These are phyloP conservation scores for Achaetomiella virescens DNA, from an alignment of 495 filamentous ascomycete genomes.

Conservation along the genomic window DNA sequence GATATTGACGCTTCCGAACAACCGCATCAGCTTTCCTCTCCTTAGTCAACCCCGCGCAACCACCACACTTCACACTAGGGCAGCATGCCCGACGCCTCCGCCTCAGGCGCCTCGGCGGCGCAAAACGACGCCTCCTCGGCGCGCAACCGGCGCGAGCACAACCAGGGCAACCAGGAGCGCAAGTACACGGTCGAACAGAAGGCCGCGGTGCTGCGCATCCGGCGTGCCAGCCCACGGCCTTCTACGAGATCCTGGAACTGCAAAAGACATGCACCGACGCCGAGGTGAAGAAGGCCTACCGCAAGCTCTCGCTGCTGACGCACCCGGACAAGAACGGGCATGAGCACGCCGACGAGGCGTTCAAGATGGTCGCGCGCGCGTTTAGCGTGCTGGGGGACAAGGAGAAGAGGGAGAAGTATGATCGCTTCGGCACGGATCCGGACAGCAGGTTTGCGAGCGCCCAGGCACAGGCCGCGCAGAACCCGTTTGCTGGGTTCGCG, in stretches of 20 bases:
- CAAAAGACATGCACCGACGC: conserved; percentile 59
- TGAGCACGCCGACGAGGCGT: conserved; percentile 92
- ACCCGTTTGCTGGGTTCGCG: conserved; percentile 72
- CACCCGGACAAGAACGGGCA: conserved; percentile 99
- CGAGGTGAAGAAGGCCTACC: conserved; percentile 93
- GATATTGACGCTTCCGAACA: no score
- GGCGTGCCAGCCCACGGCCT: conserved; percentile 76
- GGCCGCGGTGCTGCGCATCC: conserved; percentile 78
- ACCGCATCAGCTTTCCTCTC: no score
- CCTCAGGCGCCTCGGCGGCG: conserved; percentile 63
- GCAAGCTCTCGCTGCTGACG: conserved; percentile 78
- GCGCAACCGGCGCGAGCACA: conserved; percentile 69
- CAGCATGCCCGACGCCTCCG: conserved; percentile 69
- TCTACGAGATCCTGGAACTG: conserved; percentile 79
- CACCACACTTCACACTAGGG: background rate
- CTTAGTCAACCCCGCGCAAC: background rate
- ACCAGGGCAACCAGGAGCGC: conserved; percentile 87
- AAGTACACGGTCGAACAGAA: conserved; percentile 88
- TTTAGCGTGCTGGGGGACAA: conserved; percentile 90
- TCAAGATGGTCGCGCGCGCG: conserved; percentile 93
- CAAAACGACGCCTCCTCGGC: conserved; percentile 42
- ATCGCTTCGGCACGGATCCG: conserved; percentile 84
- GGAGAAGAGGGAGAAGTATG: conserved; percentile 83
- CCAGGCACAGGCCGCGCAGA: conserved; percentile 47
- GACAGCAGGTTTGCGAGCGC: conserved; percentile 72